These are phyloP conservation scores for Penicillium sp. DNA, from an alignment of 2,329 filamentous ascomycete species.

Conservation along the genomic window DNA sequence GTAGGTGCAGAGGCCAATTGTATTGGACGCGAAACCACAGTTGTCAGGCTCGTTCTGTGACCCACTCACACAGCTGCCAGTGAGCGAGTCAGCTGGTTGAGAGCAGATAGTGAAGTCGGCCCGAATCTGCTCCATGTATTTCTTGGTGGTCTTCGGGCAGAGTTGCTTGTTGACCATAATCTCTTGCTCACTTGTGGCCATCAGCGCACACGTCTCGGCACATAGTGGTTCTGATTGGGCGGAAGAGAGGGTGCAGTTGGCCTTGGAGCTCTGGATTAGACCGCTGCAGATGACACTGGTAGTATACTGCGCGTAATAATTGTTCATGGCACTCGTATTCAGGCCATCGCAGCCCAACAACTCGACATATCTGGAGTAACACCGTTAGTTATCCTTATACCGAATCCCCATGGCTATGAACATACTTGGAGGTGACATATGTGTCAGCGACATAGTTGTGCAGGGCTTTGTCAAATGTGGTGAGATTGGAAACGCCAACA, in stretches of 20 bases:
- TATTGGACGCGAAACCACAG: conserved; percentile 77
- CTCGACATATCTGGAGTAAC: conserved; percentile 68
- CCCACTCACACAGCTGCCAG: conserved; percentile 72
- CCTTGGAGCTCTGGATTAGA: conserved; percentile 85
- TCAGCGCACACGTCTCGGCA: conserved; percentile 79
- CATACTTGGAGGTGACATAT: conserved; percentile 79
- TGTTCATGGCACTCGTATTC: conserved; percentile 73
- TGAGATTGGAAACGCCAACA: conserved; percentile 71
- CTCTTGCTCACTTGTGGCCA: conserved; percentile 74
- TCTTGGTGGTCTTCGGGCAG: conserved; percentile 66
- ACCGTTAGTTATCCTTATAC: conserved; percentile 5
- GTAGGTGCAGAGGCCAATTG: conserved; percentile 79
- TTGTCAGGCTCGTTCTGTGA: conserved; percentile 79
- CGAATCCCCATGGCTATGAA: not conserved
- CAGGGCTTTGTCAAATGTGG: conserved; percentile 75
- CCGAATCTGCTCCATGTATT: conserved; percentile 75
- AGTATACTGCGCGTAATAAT: conserved; percentile 90
- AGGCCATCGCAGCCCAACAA: conserved; percentile 79
- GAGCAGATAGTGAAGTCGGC: conserved; percentile 92
- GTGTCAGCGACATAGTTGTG: conserved; percentile 69
- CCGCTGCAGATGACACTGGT: conserved; percentile 90
- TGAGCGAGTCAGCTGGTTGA: conserved; percentile 76
- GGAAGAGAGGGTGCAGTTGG: conserved; percentile 66
- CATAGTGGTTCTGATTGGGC: conserved; percentile 73
- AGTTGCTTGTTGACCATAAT: conserved; percentile 73